Conservation (phyloP, 371 early-diverging fungal species). For the Nematocida ausubeli region DNA sequence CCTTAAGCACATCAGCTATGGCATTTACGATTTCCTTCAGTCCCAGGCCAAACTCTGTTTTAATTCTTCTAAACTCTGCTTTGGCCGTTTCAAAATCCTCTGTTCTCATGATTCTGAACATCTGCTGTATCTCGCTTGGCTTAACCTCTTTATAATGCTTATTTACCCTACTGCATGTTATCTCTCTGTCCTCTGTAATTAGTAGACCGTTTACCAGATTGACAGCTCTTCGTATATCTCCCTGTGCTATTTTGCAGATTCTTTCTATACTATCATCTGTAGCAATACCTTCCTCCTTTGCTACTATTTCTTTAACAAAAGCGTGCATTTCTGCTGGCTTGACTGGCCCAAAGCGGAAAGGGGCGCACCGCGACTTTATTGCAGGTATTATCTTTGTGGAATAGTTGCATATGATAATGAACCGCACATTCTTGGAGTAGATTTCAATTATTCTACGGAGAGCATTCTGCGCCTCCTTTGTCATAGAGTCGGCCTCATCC, state of each 20-base stretch:
- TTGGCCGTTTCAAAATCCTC: slow-evolving; percentile 38
- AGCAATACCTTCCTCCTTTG: slow-evolving; percentile 73
- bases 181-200: slow-evolving; percentile 17
- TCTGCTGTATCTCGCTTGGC: slow-evolving; percentile 21
- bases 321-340: slow-evolving; percentile 72
- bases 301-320: slow-evolving; percentile 73
- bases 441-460: slow-evolving; percentile 95
- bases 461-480: slow-evolving; percentile 91
- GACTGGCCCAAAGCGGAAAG: slow-evolving; percentile 89
- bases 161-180: slow-evolving; percentile 44
- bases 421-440: slow-evolving; percentile 84
- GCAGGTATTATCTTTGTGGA: slow-evolving; percentile 93
- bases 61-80: not conserved
- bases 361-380: slow-evolving; percentile 89
- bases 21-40: slow-evolving; percentile 36
- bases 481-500: slow-evolving; percentile 99
- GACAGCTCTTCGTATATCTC: slow-evolving; percentile 90
- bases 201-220: slow-evolving; percentile 71
- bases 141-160: slow-evolving; percentile 52
- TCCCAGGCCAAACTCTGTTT: slow-evolving; percentile 41
- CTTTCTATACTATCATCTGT: slow-evolving; percentile 76
- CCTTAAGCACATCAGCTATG: slow-evolving; percentile 51
- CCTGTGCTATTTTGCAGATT: slow-evolving; percentile 74
- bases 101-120: slow-evolving; percentile 42
- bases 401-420: slow-evolving; percentile 95